Percentiles rank a stretch among this genome's conserved stretches.
These are phyloP conservation scores for Kitagawia praeruptora DNA, from an alignment of 129 eudicot genomes.

Conservation along the genomic window DNA sequence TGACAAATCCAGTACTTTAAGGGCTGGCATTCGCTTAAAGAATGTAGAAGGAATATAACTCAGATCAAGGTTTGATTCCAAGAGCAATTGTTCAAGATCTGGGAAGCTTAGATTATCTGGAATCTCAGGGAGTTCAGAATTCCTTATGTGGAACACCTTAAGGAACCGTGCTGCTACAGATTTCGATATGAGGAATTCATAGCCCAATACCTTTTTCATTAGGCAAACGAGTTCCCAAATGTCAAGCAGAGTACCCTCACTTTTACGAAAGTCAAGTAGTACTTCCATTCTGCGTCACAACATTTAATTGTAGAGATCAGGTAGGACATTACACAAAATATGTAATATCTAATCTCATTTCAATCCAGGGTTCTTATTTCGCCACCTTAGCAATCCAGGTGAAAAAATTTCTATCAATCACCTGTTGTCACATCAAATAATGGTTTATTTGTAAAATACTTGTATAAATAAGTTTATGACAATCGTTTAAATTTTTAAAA, in stretches of 20 bases:
- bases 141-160: neutral
- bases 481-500: too few species aligned
- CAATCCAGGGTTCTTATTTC: too few species aligned
- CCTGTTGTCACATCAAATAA: too few species aligned
- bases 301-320: neutral
- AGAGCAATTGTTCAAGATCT: constrained; percentile 10
- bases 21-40: constrained; percentile 15
- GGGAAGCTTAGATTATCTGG: constrained; percentile 16
- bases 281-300: neutral
- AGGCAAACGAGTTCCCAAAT: neutral
- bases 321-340: neutral
- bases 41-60: constrained; percentile 12
- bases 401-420: too few species aligned
- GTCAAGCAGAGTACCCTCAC: neutral
- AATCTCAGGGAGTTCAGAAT: constrained; percentile 15
- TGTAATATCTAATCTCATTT: too few species aligned
- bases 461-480: too few species aligned
- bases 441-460: too few species aligned
- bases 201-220: neutral
- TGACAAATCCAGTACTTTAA: constrained; percentile 11
- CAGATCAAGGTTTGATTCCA: constrained; percentile 16
- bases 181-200: neutral
- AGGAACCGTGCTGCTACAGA: neutral
- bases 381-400: too few species aligned
- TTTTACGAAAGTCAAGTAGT: neutral